Evolutionary conservation across 306 rosid genomes (phyloP), one percentile per base, ranked within the genome.

Genomic region (Cajanus cajan): DNA sequence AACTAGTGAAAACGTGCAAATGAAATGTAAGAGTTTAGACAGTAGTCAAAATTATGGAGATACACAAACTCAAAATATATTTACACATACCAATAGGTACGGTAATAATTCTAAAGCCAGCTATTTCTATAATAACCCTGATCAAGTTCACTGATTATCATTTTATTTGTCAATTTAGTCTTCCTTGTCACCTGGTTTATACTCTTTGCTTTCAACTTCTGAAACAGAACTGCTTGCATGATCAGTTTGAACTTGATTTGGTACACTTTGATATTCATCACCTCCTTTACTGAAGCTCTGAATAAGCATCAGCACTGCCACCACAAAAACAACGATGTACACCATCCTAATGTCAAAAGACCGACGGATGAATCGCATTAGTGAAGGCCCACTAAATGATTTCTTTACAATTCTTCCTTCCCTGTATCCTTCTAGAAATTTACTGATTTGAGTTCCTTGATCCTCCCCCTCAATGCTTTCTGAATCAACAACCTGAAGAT

Each of bases 321-420:
- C 89, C 74, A 90, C 52, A 63, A 93, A 86, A 50, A 93, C 93
- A 61, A 91, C 4, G 15, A 93, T 33, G 85, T 86, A 93, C 36
- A 96, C 90, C 79, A 87, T 72, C 70, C 89, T 85, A 76, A 91
- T 76, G 85, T 94, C 96, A 21, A 96, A 68, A 4, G 86, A 71
- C 44, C 88, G 85, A 43, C 81, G 72, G 62, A 93, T 39, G 54
- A 71, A 82, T 55, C 81, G 83, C 59, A 86, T 62, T 25, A 86
- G 5, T 0, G 97, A 88, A 13, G 90, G 85, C 25, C 93, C 90
- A 2, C 87, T 79, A 7, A 87, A 63, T 77, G 47, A 25, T 41
- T 89, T 81, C 88, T 90, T 57, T 73, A 84, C 33, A 13, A 90
- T 90, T 85, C 87, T 90, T 76, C 99, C 99, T 76, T 91, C 96